Evolutionary conservation across 768 basidiomycete species (phyloP).

Genomic region (Kwoniella sp.): DNA sequence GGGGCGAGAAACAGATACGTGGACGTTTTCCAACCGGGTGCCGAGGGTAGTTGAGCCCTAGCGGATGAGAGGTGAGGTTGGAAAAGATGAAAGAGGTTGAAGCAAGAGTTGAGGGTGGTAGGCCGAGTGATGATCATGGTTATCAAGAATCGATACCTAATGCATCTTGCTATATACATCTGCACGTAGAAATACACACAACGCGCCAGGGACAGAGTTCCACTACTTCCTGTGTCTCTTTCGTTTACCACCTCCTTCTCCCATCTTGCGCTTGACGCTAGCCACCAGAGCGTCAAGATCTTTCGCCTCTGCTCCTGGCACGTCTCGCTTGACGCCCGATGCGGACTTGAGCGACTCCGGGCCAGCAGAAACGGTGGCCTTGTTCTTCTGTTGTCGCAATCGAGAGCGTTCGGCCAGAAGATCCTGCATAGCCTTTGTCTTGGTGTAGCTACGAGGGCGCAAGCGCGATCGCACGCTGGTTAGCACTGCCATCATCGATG

Average conservation of each 20-base stretch:
- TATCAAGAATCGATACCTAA: no score
- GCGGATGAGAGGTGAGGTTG: neutral
- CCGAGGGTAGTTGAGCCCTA: no score
- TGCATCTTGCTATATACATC: no score
- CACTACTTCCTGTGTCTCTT: slow-evolving; percentile 12
- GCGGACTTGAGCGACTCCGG: slow-evolving; percentile 1
- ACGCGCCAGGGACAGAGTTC: no score
- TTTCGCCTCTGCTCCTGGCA: slow-evolving; percentile 37
- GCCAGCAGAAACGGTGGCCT: neutral
- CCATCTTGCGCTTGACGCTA: slow-evolving; percentile 76
- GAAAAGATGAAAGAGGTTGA: no score
- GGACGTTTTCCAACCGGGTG: slow-evolving; percentile 66
- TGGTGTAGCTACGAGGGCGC: slow-evolving; percentile 73
- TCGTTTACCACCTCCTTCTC: slow-evolving; percentile 17
- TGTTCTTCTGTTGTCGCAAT: slow-evolving; percentile 9
- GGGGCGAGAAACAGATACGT: slow-evolving; percentile 80
- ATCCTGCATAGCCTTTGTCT: slow-evolving; percentile 82
- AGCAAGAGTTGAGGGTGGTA: neutral
- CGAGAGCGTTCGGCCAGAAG: slow-evolving; percentile 74
- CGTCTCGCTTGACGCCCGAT: slow-evolving; percentile 6
- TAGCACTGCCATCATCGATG: neutral
- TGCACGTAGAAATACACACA: no score
- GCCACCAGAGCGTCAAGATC: slow-evolving; percentile 68
- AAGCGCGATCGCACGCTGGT: no score
- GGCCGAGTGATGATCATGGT: no score